phyloP scores from a whole-genome alignment of 768 basidiomycete genomes.

The Lanmaoa pseudosensibilis region DNA sequence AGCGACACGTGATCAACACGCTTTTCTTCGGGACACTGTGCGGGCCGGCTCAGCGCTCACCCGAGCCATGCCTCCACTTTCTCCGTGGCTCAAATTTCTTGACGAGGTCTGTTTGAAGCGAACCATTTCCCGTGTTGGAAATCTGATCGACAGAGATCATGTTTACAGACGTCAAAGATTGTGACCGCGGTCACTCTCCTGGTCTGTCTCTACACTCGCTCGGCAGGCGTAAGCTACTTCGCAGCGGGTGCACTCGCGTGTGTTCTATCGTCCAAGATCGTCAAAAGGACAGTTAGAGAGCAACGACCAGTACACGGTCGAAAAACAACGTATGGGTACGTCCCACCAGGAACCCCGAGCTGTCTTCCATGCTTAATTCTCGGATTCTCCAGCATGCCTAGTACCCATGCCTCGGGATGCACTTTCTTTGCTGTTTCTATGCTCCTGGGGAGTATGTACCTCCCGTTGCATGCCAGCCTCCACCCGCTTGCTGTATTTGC shows the following conservation, averaged over 20 bases:
- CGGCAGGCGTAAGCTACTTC: slow-evolving; percentile 62
- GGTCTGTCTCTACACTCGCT: slow-evolving; percentile 59
- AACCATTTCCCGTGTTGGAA: neutral
- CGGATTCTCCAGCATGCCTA: slow-evolving; percentile 66
- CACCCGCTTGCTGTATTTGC: slow-evolving; percentile 33
- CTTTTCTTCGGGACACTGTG: too few relatives aligned
- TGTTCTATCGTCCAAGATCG: slow-evolving; percentile 54
- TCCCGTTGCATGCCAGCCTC: slow-evolving; percentile 60
- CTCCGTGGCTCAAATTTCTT: slow-evolving; percentile 33
- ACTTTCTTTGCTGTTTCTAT: slow-evolving; percentile 64
- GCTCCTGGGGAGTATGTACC: slow-evolving; percentile 51
- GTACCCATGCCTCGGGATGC: slow-evolving; percentile 74
- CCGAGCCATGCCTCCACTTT: slow-evolving; percentile 5
- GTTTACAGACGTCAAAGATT: slow-evolving; percentile 54
- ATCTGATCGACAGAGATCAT: slow-evolving; percentile 4
- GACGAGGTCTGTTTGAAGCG: slow-evolving; percentile 28
- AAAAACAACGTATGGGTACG: slow-evolving; percentile 71
- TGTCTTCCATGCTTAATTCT: neutral
- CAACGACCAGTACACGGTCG: slow-evolving; percentile 51
- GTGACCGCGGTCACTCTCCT: slow-evolving; percentile 52
- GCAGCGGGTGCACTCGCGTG: slow-evolving; percentile 56
- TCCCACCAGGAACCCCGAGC: neutral
- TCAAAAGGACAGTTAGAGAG: slow-evolving; percentile 64
- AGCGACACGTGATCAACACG: slow-evolving; percentile 6
- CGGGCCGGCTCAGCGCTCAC: neutral